A percentile compares a stretch with the other conserved stretches of the same genome.
Evolutionary conservation across 73 alveolate species (phyloP).

Genomic region (Uronychia binucleata): DNA sequence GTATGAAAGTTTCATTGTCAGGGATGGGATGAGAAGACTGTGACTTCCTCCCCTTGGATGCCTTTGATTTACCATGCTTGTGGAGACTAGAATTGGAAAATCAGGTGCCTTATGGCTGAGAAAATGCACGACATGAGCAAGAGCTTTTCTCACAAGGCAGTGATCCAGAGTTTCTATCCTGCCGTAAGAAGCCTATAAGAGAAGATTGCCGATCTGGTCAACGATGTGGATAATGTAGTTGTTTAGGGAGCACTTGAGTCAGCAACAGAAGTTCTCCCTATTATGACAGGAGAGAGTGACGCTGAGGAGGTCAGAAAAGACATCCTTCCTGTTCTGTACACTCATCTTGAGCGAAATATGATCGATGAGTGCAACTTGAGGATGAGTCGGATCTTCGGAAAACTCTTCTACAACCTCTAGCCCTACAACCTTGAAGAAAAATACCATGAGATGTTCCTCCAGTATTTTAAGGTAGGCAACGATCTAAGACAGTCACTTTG

Average conservation of each 20-base stretch:
- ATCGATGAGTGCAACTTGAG: background rate
- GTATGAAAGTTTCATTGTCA: background rate
- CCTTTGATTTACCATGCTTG: background rate
- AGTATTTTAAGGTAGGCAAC: background rate
- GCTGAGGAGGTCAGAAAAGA: background rate
- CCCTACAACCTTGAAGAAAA: background rate
- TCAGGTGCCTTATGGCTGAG: background rate
- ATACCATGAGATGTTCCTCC: background rate
- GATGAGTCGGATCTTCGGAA: background rate
- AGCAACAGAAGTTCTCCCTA: background rate
- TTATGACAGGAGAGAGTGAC: background rate
- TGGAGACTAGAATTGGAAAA: background rate
- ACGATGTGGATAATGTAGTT: background rate
- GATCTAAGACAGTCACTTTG: background rate
- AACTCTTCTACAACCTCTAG: background rate
- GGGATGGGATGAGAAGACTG: background rate
- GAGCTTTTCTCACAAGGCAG: background rate
- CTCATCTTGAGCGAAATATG: background rate
- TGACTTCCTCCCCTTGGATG: background rate
- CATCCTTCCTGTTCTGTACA: background rate
- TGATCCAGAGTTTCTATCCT: background rate
- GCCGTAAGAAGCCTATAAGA: background rate
- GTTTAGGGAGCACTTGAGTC: background rate
- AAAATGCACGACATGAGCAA: background rate
- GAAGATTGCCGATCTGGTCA: background rate